Evolutionary conservation across 164 flowering plant species (phyloP), one percentile per base, ranked within the genome.

Genomic region (Vitis amurensis): DNA sequence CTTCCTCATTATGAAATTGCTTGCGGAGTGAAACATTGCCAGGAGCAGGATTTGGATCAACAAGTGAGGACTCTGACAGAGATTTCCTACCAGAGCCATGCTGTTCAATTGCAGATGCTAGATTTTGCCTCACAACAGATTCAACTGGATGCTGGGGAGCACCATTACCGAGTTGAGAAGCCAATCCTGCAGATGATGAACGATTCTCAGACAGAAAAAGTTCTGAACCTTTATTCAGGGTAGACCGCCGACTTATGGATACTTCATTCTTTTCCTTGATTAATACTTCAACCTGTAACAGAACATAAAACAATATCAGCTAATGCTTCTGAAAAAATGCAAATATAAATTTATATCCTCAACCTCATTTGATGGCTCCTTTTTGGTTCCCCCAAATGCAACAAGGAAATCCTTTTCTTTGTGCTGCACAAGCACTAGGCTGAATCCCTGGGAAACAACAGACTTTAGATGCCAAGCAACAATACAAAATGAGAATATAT

Each of bases 31-130:
- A 91, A 64, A 81, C 81, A 81, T 85, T 89, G 16, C 91, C 90
- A 65, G 89, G 63, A 65, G 60, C 69, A 57, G 82, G 71, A 81
- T 77, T 82, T 63, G 80, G 85, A 77, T 88, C 85, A 13, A 74
- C 73, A 69, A 78, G 76, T 27, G 79, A 67, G 53, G 82, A 77
- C 52, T 89, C 97, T 48, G 99, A 95, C 73, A 90, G 72, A 14
- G 99, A 95, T 82, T 77, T 93, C 68, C 99, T 80, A 64, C 92
- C 89, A 44, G 99, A 91, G 72, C 97, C 96, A 80, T 93, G 97
- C 51, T 84, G 86, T 66, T 91, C 97, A 74, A 89, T 74, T 48
- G 74, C 87, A 70, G 97, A 88, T 65, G 91, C 89, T 57, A 93
- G 67, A 75, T 90, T 91, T 66, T 84, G 88, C 69, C 87, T 84